Evolutionary conservation across 2,329 filamentous ascomycete species (phyloP), one percentile per base, ranked within the genome.

Genomic region (Whalleya microplaca): DNA sequence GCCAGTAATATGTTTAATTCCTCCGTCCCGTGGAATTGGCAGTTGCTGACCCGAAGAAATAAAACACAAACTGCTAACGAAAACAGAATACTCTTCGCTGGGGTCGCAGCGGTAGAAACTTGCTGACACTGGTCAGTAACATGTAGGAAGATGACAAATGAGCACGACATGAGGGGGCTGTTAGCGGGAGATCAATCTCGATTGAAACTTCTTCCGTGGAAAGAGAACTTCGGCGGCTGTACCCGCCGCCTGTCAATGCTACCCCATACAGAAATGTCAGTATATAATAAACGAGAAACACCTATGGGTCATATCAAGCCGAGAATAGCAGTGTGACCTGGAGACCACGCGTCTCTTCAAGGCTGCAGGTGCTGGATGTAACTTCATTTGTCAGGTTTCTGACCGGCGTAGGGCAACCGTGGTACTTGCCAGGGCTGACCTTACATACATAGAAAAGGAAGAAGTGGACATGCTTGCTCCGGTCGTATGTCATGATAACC

Each of bases 311-410:
- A 52, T 49, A 23, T 51, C n/a, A 23, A 51, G 46, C 55, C 53
- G 45, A 54, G 58, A 63, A 60, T 58, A 62, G 58, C 23, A 62
- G 50, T 49, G 18, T 45, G n/a, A 51, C 42, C 55, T 45, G 49
- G 21, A 7, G 43, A 8, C 48, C 48, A 48, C 45, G 49, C 53
- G 37, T 52, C 29, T 52, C 44, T 48, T 50, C 47, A 43, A 44
- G 49, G 52, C 21, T 50, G 23, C 27, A 12, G 40, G 47, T 50
- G 23, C 27, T n/a, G 40, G 47, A 54, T 63, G 58, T 53, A 58
- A 61, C 57, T 43, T 62, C 29, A 45, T 46, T 53, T 42, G 41
- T 54, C 32, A 42, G 45, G 52, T 19, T 56, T 29, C 48, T 43
- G 23, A 21, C 45, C 20, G 60, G 60, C 61, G 58, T 58, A 58